Evolutionary conservation across 202 grass and related monocot genomes (phyloP).

Genomic region (Dendrocalamus latiflorus): DNA sequence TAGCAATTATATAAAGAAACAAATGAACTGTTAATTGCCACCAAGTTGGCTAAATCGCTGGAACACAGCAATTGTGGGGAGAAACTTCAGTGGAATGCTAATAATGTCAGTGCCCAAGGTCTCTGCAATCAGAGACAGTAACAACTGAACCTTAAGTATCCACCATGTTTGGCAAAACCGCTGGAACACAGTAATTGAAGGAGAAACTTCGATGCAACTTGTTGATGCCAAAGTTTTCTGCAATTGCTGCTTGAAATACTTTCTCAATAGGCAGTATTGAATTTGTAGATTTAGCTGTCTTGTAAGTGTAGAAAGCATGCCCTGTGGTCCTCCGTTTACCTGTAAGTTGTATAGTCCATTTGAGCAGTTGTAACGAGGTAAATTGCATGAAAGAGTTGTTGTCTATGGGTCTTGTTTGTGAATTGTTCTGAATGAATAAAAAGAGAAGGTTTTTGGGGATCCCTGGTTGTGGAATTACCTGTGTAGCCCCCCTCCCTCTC

Average conservation of each 20-base stretch:
- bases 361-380: constrained; percentile 28
- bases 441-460: neutral
- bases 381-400: neutral
- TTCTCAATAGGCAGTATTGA: constrained; percentile 3
- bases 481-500: too few species aligned
- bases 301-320: constrained; percentile 21
- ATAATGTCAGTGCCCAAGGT: too few species aligned
- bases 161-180: constrained; percentile 36
- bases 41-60: too few species aligned
- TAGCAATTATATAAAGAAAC: too few species aligned
- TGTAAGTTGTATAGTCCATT: constrained; percentile 25
- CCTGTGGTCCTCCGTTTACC: neutral
- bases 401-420: constrained; percentile 14
- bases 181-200: constrained; percentile 29
- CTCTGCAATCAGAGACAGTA: too few species aligned
- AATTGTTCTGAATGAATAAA: neutral
- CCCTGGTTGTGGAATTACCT: constrained; percentile 5
- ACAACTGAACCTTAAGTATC: constrained; percentile 44
- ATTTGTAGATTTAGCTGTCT: constrained; percentile 20
- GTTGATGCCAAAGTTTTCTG: constrained; percentile 38
- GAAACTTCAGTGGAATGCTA: too few species aligned
- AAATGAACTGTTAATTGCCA: too few species aligned
- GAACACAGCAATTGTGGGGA: too few species aligned
- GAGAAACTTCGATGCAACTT: constrained; percentile 40
- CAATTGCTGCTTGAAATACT: constrained; percentile 16